Conservation (phyloP, 106 monocot species). For the Triglochin maritima region DNA sequence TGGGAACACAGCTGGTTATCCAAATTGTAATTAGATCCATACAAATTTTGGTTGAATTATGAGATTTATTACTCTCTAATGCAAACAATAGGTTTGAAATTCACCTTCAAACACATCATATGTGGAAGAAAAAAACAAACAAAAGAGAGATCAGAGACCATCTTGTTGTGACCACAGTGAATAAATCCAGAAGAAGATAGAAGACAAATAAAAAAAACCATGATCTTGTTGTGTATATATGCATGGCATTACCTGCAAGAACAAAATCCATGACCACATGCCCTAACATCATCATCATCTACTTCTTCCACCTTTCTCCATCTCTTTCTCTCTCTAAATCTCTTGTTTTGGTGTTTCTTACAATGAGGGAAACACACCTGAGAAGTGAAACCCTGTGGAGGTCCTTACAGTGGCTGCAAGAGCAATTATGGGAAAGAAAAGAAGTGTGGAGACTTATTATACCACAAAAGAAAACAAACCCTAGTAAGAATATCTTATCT, state of each 20-base stretch:
- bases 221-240: constrained; percentile 1
- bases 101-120: too few relatives aligned
- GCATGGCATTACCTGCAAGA: constrained; percentile 15
- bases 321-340: constrained; percentile 3
- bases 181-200: not conserved
- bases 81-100: too few relatives aligned
- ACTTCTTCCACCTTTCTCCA: not conserved
- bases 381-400: not conserved
- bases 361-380: constrained; percentile 11
- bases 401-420: not conserved
- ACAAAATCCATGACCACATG: constrained; percentile 23
- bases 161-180: too few relatives aligned
- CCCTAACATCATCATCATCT: constrained; percentile 10
- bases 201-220: not conserved
- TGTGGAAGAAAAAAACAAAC: not conserved
- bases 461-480: not conserved
- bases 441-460: not conserved
- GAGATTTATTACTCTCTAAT: too few relatives aligned
- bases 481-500: constrained; percentile 6
- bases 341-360: not conserved
- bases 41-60: too few relatives aligned
- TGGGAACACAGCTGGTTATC: too few relatives aligned
- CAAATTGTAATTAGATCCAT: too few relatives aligned
- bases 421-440: constrained; percentile 10
- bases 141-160: not conserved